These are phyloP conservation scores for Cymbidium sinense DNA, from an alignment of 106 monocot genomes.

Conservation along the genomic window DNA sequence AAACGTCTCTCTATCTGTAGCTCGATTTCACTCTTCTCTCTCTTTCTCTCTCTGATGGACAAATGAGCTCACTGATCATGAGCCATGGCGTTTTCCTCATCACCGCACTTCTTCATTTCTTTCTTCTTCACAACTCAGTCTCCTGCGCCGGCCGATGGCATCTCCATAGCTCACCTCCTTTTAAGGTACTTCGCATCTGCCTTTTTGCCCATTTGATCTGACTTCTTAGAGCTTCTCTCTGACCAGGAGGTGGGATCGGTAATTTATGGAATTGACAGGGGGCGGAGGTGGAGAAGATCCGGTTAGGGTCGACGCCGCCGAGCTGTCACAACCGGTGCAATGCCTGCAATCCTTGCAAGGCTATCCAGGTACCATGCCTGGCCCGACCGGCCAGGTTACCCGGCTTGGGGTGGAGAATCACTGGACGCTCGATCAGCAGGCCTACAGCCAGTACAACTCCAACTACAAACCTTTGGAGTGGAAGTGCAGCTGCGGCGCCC, in stretches of 20 bases:
- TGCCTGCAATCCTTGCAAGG: constrained; percentile 71
- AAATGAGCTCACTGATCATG: neutral
- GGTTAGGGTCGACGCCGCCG: constrained; percentile 87
- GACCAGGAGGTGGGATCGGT: neutral
- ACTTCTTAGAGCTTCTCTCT: neutral
- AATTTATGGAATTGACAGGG: neutral
- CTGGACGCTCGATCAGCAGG: constrained; percentile 4
- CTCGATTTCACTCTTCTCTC: neutral
- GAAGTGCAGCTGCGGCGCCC: constrained; percentile 73
- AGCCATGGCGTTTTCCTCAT: neutral
- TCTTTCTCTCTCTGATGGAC: neutral
- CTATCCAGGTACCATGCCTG: constrained; percentile 77
- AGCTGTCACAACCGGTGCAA: constrained; percentile 91
- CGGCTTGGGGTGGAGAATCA: neutral
- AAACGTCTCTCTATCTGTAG: neutral
- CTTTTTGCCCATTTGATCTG: neutral
- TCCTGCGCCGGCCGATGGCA: neutral
- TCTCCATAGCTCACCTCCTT: neutral
- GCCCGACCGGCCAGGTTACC: neutral
- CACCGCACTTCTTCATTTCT: neutral
- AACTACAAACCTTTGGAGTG: constrained; percentile 93
- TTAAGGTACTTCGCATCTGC: neutral
- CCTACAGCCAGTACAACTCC: constrained; percentile 34
- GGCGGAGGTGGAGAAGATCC: constrained; percentile 49
- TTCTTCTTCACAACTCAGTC: neutral